Evolutionary conservation across 2,329 filamentous ascomycete species (phyloP), one percentile per base, ranked within the genome.

Genomic region (Ceratocystis ficicola): DNA sequence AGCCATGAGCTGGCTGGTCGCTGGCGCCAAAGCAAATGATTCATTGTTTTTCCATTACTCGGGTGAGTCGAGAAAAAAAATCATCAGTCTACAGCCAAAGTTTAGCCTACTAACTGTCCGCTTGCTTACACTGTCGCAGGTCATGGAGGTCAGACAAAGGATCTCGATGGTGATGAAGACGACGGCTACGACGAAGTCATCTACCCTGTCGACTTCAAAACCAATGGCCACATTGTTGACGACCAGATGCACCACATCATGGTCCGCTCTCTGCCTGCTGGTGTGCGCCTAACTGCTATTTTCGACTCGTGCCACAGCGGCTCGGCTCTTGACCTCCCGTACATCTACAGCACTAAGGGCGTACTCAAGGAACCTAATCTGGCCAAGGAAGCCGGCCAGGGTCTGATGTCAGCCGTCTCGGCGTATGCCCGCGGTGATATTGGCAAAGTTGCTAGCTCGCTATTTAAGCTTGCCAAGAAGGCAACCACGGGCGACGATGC

Each of bases 371-470:
- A 88, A 76, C 86, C 86, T 69, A 88, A 88, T 72, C 76, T 88
- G 71, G 85, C 85, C 74, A 87, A 87, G 76, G 86, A 88, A 74
- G 86, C 86, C 68, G 86, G 85, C 61, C 80, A 83, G 73, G 86
- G 86, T 68, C 77, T 88, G 68, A 77, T 88, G 69, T 80, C 83
- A 68, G 80, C 89, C 72, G 85, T 92, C 57, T 85, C 83, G 44
- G 84, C 86, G 8, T 93, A 93, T 75, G 86, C 87, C 66, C 84
- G 86, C 70, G 90, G 90, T 70, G 90, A 95, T 75, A 79, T 95
- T 71, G 83, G 86, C 69, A 83, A 88, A 70, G 89, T 94, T 77
- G 83, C 89, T 57, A 86, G 81, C 67, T 86, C 85, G 50, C 83
- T 90, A 8, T 83, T 90, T 74, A 83, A 84, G 62, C 82, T 95